Evolutionary conservation across 495 filamentous ascomycete species (phyloP).

Genomic region (Lasiosphaeris hirsuta): DNA sequence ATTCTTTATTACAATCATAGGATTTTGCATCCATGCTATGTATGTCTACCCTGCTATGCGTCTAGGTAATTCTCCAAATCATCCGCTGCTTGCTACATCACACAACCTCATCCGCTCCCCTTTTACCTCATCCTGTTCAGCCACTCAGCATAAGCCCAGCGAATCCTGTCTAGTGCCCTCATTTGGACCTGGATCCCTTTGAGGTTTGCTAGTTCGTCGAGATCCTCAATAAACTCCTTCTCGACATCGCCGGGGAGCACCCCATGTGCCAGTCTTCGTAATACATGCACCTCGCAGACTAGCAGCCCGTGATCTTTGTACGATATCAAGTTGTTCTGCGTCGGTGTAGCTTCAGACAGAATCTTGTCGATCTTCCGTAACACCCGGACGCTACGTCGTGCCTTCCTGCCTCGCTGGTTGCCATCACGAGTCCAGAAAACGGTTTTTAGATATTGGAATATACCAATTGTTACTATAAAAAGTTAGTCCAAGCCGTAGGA

Average conservation of each 20-base stretch:
- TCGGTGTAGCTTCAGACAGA: conserved; percentile 60
- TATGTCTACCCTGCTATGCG: too few species aligned
- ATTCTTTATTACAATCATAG: too few species aligned
- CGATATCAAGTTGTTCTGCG: conserved; percentile 61
- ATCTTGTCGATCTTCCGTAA: conserved; percentile 85
- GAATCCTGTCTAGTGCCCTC: conserved; percentile 72
- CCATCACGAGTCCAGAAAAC: conserved; percentile 66
- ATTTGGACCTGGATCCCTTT: conserved; percentile 71
- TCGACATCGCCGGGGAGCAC: conserved; percentile 67
- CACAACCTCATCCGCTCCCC: neutral
- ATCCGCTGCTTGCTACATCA: neutral
- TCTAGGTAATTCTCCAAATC: too few species aligned
- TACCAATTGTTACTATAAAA: conserved; percentile 62
- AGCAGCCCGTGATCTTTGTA: conserved; percentile 91
- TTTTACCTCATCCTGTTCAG: conserved; percentile 35
- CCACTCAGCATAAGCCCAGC: conserved; percentile 84
- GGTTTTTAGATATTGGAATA: conserved; percentile 65
- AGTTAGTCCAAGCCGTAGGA: conserved; percentile 12
- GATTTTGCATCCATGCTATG: too few species aligned
- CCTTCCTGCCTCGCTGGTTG: conserved; percentile 53
- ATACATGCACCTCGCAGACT: conserved; percentile 78
- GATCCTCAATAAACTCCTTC: conserved; percentile 80
- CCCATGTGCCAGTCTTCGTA: conserved; percentile 61
- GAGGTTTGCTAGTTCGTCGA: conserved; percentile 76
- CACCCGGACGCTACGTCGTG: conserved; percentile 64